Evolutionary conservation across 2,329 filamentous ascomycete species (phyloP).

Genomic region (Harringtonia lauricola): DNA sequence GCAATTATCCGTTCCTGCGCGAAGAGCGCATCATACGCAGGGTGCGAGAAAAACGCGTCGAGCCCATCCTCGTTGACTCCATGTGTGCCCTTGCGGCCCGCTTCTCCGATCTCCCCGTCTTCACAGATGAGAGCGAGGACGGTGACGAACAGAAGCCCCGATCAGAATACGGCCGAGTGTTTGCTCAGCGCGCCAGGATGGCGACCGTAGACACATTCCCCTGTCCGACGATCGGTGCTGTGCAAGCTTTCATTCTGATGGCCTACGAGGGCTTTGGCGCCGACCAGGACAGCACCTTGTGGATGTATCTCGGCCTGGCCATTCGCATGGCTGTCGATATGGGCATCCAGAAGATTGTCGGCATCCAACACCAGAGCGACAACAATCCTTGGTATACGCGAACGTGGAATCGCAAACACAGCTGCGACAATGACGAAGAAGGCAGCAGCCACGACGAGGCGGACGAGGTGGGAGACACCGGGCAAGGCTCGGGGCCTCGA

Average conservation of each 20-base stretch:
- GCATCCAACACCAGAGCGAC: constrained; percentile 50
- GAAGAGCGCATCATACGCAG: constrained; percentile 62
- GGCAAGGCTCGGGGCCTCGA: constrained; percentile 3
- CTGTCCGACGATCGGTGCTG: constrained; percentile 71
- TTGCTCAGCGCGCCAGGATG: constrained; percentile 73
- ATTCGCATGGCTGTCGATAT: constrained; percentile 77
- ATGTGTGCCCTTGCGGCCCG: constrained; percentile 74
- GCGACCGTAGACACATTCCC: constrained; percentile 74
- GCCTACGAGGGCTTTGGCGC: constrained; percentile 85
- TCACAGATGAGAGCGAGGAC: constrained; percentile 36
- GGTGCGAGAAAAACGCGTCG: constrained; percentile 68
- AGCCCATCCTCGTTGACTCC: constrained; percentile 76
- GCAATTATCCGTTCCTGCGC: constrained; percentile 75
- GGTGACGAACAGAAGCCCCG: constrained; percentile 23
- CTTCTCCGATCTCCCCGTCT: constrained; percentile 56
- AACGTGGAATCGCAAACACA: constrained; percentile 26
- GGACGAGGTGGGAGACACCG: constrained; percentile 11
- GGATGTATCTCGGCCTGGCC: constrained; percentile 86
- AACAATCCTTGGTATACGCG: constrained; percentile 38
- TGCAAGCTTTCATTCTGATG: constrained; percentile 73
- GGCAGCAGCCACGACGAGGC: constrained; percentile 9
- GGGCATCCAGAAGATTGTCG: constrained; percentile 72
- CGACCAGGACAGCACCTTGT: constrained; percentile 77
- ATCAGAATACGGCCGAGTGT: constrained; percentile 65
- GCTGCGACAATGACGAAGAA: background rate